Evolutionary conservation across 148 eudicot genomes (phyloP), one percentile per base, ranked within the genome.

Genomic region (Spergularia marina): DNA sequence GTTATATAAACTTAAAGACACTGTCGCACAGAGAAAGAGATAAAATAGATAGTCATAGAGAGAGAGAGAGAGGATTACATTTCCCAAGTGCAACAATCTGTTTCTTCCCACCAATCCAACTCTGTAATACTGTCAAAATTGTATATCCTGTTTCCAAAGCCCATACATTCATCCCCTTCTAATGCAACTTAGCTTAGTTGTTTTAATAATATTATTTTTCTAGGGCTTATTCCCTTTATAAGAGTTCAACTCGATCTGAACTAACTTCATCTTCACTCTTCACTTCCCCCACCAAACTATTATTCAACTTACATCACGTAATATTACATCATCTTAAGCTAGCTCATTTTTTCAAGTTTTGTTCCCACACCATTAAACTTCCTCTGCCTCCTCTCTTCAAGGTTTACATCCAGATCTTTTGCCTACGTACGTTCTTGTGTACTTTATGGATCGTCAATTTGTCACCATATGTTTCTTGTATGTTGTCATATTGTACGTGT

Each of bases 131-230:
- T 81, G 80, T 88, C 93, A 30, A 30, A 30, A 30, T 86, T 86
- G 86, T 88, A 90, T 86, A 89, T 88, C 85, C 88, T 84, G 84
- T 86, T 83, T 83, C 83, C 86, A 73, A 79, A 80, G 91, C 91
- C 97, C 93, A 91, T 91, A 85, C 90, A 81, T 79, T 39, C 75
- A 57, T 79, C 77, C 78, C 73, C 80, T 75, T 66, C 73, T 65
- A 52, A 62, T 74, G 23, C 74, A 64, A 36, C 72, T 11, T 12
- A 12, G 13, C 34, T 30, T 20, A 2, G 12, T n/a, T 15, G n/a
- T 30, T 25, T 17, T 47, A 14, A 12, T 56, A 18, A 30, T 30
- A 30, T 73, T 23, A 21, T 44, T 30, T 41, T 49, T 41, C 4
- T 30, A 30, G 36, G 36, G 36, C 2, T 30, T 30, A 30, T 21